Percentiles rank a stretch among this genome's conserved stretches.
phyloP scores from a whole-genome alignment of 2,329 filamentous ascomycete species.

The Lasiodiplodia hormozganensis region DNA sequence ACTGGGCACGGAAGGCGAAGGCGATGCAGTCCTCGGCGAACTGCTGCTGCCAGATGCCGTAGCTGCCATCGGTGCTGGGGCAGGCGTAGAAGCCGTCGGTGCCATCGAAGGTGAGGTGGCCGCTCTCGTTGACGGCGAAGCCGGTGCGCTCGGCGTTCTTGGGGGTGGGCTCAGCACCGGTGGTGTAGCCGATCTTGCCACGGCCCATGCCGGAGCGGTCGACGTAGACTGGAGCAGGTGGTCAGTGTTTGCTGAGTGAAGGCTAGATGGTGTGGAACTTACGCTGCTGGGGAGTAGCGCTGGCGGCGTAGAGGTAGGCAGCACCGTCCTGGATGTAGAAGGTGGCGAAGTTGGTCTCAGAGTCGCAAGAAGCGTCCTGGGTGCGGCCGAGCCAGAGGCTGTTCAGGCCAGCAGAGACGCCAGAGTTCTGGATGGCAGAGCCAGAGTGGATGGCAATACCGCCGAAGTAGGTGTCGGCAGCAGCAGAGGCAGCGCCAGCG shows the following conservation, averaged over 20 bases:
- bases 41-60: slow-evolving; percentile 39
- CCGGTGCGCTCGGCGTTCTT: slow-evolving; percentile 55
- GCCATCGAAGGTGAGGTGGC: slow-evolving; percentile 57
- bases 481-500: slow-evolving; percentile 45
- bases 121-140: slow-evolving; percentile 54
- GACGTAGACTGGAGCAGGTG: background rate
- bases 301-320: slow-evolving; percentile 57
- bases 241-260: background rate
- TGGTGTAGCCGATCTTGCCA: slow-evolving; percentile 62
- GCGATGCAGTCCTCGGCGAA: slow-evolving; percentile 17
- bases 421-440: slow-evolving; percentile 56
- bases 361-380: slow-evolving; percentile 59
- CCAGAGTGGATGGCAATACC: slow-evolving; percentile 60
- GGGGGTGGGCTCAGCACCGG: slow-evolving; percentile 50
- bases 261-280: slow-evolving; percentile 36
- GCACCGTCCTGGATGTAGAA: slow-evolving; percentile 58
- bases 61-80: slow-evolving; percentile 49
- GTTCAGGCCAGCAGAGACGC: slow-evolving; percentile 54
- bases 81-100: slow-evolving; percentile 58
- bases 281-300: slow-evolving; percentile 60
- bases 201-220: slow-evolving; percentile 49
- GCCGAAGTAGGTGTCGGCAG: slow-evolving; percentile 51
- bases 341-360: slow-evolving; percentile 52
- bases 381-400: slow-evolving; percentile 53
- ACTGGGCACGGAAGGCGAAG: slow-evolving; percentile 3